phyloP scores from a whole-genome alignment of 495 filamentous ascomycete genomes.

The Niebla homalea region DNA sequence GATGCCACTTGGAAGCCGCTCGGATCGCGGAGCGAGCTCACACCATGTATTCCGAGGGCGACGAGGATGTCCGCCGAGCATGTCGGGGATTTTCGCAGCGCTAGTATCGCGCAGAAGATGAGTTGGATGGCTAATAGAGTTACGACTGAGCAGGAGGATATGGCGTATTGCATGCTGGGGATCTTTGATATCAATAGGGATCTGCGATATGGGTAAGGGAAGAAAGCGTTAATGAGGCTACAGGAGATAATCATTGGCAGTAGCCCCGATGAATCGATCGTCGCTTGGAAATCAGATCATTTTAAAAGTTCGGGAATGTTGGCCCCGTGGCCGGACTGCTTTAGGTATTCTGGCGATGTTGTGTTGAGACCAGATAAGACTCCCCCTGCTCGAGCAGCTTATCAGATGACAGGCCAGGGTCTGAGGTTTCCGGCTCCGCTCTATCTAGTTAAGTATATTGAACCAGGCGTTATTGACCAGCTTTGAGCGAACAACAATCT shows the following conservation, averaged over 20 bases:
- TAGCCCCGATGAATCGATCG: background rate
- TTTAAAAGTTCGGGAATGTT: slow-evolving; percentile 7
- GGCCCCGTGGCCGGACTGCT: slow-evolving; percentile 8
- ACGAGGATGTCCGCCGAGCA: slow-evolving; percentile 17
- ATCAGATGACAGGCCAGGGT: slow-evolving; percentile 3
- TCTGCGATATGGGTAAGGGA: slow-evolving; percentile 25
- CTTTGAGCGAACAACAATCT: background rate
- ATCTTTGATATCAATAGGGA: slow-evolving; percentile 23
- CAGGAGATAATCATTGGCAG: slow-evolving; percentile 19
- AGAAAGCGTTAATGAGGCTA: slow-evolving; percentile 18
- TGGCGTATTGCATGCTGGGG: slow-evolving; percentile 24
- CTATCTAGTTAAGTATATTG: background rate
- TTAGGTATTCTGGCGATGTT: background rate
- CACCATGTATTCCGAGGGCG: slow-evolving; percentile 1
- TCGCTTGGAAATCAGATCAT: background rate
- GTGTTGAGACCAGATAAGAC: background rate
- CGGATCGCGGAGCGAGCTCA: slow-evolving; percentile 15
- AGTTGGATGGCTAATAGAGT: slow-evolving; percentile 18
- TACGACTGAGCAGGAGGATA: slow-evolving; percentile 21
- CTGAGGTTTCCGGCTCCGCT: slow-evolving; percentile 2
- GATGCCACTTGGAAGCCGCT: slow-evolving; percentile 14
- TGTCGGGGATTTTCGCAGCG: background rate
- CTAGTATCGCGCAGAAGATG: slow-evolving; percentile 18
- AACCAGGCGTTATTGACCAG: background rate
- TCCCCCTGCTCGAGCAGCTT: background rate